These are phyloP conservation scores for Pseudogymnoascus sp. DNA, from an alignment of 2,329 filamentous ascomycete genomes.

Conservation along the genomic window DNA sequence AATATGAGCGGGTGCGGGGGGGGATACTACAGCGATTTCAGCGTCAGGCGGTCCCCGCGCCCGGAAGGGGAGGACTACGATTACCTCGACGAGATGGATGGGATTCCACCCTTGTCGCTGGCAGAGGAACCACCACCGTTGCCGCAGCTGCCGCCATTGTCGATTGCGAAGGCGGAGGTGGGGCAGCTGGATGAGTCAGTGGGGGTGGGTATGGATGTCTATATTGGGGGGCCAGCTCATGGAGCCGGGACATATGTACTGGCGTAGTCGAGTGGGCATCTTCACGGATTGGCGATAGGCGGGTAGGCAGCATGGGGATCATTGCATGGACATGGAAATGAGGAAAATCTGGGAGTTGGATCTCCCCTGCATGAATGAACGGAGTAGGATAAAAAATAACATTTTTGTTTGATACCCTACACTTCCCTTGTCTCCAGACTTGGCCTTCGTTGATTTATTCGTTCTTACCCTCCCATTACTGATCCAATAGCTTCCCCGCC, in stretches of 20 bases:
- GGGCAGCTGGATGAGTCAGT: slow-evolving; percentile 26
- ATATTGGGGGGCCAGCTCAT: not conserved
- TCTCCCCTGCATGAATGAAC: not conserved
- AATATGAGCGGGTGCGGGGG: not conserved
- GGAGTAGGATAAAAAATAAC: slow-evolving; percentile 19
- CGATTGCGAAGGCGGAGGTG: slow-evolving; percentile 19
- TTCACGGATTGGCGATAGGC: not conserved
- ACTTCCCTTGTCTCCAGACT: not conserved
- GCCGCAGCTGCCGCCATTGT: slow-evolving; percentile 14
- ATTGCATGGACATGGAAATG: not conserved
- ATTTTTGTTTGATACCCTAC: slow-evolving; percentile 16
- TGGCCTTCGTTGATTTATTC: not conserved
- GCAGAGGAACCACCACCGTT: slow-evolving; percentile 22
- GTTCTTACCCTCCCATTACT: not conserved
- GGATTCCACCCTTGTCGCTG: slow-evolving; percentile 24
- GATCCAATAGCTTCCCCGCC: slow-evolving; percentile 50
- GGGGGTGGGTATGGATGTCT: not conserved
- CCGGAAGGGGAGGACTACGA: slow-evolving; percentile 24
- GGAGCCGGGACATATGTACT: not conserved
- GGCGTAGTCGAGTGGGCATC: not conserved
- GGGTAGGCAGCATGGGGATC: not conserved
- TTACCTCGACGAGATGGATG: slow-evolving; percentile 29
- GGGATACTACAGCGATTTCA: slow-evolving; percentile 28
- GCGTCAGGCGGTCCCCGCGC: slow-evolving; percentile 24
- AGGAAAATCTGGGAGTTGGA: not conserved